These are phyloP conservation scores for Notholithocarpus densiflorus DNA, from an alignment of 306 rosid genomes.

Conservation along the genomic window DNA sequence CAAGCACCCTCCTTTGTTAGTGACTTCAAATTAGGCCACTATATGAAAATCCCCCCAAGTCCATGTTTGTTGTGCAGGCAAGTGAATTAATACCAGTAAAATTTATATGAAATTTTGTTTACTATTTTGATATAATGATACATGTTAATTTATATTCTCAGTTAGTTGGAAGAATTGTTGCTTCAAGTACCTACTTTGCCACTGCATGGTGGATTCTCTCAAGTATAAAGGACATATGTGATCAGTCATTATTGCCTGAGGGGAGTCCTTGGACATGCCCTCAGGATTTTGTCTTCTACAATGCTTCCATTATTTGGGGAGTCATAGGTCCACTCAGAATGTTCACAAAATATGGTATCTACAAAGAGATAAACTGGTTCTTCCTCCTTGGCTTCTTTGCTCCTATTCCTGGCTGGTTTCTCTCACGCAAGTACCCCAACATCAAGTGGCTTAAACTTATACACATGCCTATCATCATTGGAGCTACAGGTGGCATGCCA, in stretches of 20 bases:
- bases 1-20: conserved; percentile 55
- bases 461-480: conserved; percentile 48
- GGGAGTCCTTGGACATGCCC: conserved; percentile 89
- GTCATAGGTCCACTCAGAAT: conserved; percentile 60
- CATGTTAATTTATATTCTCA: background rate
- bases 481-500: conserved; percentile 24
- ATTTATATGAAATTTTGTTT: background rate
- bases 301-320: conserved; percentile 85
- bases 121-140: background rate
- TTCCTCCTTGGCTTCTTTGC: conserved; percentile 54
- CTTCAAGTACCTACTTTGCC: conserved; percentile 41
- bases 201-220: conserved; percentile 82
- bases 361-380: conserved; percentile 58
- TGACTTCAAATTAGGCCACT: conserved; percentile 82
- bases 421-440: conserved; percentile 40
- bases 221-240: conserved; percentile 39
- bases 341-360: conserved; percentile 47
- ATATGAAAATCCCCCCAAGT: conserved; percentile 81
- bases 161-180: conserved; percentile 57
- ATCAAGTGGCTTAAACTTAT: conserved; percentile 50
- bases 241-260: conserved; percentile 19
- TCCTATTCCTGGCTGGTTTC: conserved; percentile 57
- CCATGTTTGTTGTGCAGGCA: conserved; percentile 72
- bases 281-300: conserved; percentile 45
- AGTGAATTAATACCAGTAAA: background rate